Evolutionary conservation across 2,329 filamentous ascomycete species (phyloP), one percentile per base, ranked within the genome.

Genomic region (Lojkania enalia): DNA sequence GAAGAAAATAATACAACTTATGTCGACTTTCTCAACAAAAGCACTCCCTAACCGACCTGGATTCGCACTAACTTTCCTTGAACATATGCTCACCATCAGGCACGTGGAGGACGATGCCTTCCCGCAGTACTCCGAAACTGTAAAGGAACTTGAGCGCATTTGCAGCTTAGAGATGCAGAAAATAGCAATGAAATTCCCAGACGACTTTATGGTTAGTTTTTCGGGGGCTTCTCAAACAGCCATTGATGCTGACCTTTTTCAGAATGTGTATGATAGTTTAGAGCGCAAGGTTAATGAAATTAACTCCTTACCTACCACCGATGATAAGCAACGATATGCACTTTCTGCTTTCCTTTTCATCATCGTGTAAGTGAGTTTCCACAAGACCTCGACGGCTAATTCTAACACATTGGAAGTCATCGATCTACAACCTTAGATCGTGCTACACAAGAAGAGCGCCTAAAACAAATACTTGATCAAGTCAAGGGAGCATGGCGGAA

Each of bases 311-410:
- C 83, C 87, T 20, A 79, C 81, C 42, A 73, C 87, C 20, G 92
- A 96, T 60, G 86, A 92, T 59, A 90, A 91, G 62, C 82, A 91
- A 21, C 84, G 88, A 45, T 85, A 94, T 61, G 89, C 91, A 1
- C 91, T 95, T 60, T 88, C 85, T 57, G 92, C 90, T 7, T 92
- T 97, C 52, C 77, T 97, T 1, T 95, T 99, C 66, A 94, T 95
- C 47, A 94, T 99, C 51, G 86, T 94, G 82, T 87, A 73, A 63
- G 77, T 66, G 9, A 33, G 23, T 7, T n/a, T 7, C n/a, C 23
- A 27, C n/a, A n/a, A n/a, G n/a, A n/a, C 30, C 32, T 5, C 30
- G 12, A 27, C 4, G 30, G 20, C 35, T 20, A 20, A 5, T 20
- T 36, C 11, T 20, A 15, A 39, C 11, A 37, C 57, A 43, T 60